Percentiles rank a stretch among this genome's conserved stretches.
These are phyloP conservation scores for Aaosphaeria pasadenensis DNA, from an alignment of 2,329 filamentous ascomycete genomes.

Conservation along the genomic window DNA sequence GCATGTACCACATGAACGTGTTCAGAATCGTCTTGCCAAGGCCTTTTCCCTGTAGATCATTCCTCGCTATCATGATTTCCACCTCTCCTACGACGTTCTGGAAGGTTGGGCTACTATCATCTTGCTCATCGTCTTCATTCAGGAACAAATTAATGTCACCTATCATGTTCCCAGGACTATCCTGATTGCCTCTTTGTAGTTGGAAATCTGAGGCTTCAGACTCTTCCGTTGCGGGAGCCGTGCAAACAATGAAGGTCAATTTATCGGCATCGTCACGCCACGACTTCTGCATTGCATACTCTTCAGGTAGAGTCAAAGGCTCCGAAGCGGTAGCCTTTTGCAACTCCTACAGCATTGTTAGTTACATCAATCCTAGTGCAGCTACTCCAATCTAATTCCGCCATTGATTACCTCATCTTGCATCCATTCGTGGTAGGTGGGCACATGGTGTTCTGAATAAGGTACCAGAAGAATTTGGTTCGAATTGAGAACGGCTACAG, in stretches of 20 bases:
- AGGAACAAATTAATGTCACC: conserved; percentile 68
- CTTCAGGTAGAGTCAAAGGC: conserved; percentile 72
- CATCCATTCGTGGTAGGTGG: conserved; percentile 89
- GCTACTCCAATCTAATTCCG: neutral
- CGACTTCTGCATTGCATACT: conserved; percentile 85
- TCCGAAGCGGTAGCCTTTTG: conserved; percentile 86
- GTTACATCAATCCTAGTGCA: neutral
- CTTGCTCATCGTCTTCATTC: conserved; percentile 38
- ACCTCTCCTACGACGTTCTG: conserved; percentile 63
- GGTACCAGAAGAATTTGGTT: conserved; percentile 70
- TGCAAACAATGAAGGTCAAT: conserved; percentile 84
- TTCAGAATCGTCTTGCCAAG: conserved; percentile 64
- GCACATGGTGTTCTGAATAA: conserved; percentile 78
- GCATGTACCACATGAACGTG: conserved; percentile 68
- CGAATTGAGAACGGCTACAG: conserved; percentile 63
- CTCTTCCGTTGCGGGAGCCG: conserved; percentile 1
- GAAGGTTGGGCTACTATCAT: conserved; percentile 9
- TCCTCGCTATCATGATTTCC: conserved; percentile 79
- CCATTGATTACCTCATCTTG: conserved; percentile 50
- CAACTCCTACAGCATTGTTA: conserved; percentile 49
- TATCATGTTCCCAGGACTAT: conserved; percentile 50
- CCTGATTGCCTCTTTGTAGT: conserved; percentile 38
- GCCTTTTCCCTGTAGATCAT: conserved; percentile 57
- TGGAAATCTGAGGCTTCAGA: conserved; percentile 10
- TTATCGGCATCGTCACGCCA: conserved; percentile 85